Base-by-base conservation (phyloP, 2,329 filamentous ascomycete genomes). In the Hymenoscyphus fraxineus region DNA sequence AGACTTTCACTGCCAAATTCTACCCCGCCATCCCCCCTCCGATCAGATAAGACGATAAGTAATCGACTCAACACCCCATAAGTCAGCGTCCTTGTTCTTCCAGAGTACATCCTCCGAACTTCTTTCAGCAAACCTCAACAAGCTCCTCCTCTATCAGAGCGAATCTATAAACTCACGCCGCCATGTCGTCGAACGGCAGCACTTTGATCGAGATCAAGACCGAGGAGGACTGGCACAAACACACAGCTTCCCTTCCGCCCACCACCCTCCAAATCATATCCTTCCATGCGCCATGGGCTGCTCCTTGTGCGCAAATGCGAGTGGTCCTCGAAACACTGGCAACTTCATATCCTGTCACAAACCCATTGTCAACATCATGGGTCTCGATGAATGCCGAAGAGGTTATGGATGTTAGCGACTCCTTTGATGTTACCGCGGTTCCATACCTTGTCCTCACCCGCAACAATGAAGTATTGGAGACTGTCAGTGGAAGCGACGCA, bases 211-310 rank as follows among this genome's bases (percentile, higher is more conserved):
- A 96, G 74, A 89, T 97, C 78, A 84, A 86, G 71, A 87, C 85
- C 72, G 86, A 92, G 73, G 80, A 83, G 70, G 87, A 88, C 72
- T 97, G 95, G 87, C 82, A 88, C 70, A 80, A 85, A 69, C 83
- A 90, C 74, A 81, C 91, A 67, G 81, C 83, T 67, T 82, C 86
- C 54, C 82, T 93, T 15, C 85, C 91, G 12, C 75, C 88, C 1
- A 84, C 88, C 16, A 86, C 90, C 16, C 86, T 97, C 66, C 83
- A 94, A 68, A 83, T 97, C 74, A 86, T 96, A 75, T 97, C 93
- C 77, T 99, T 99, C 83, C 91, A 98, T 77, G 93, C 95, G 22
- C 91, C 93, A 70, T 99, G 95, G 95, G 95, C 95, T 38, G 93
- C 93, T 65, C 95, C 95, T 57, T 98, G 95, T 82, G 88, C 91